Percentiles rank a stretch among this genome's conserved stretches.
phyloP scores from a whole-genome alignment of 1,284 basidiomycete species.

The Ceratobasidium theobromae region DNA sequence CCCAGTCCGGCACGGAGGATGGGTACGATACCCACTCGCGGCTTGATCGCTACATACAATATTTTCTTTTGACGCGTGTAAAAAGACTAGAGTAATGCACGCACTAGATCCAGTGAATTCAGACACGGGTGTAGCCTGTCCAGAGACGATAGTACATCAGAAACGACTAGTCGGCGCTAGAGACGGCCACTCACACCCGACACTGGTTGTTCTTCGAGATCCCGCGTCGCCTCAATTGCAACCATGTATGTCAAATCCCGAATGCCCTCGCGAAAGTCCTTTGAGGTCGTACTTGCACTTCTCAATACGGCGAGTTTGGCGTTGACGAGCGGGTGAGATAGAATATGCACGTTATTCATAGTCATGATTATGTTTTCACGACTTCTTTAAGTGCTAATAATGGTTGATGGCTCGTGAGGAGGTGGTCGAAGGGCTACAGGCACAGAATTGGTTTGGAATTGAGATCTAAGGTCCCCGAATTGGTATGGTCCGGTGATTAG shows the following conservation, averaged over 20 bases:
- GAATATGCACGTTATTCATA: constrained; percentile 50
- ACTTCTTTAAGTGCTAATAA: neutral
- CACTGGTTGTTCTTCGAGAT: constrained; percentile 61
- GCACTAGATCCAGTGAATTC: constrained; percentile 56
- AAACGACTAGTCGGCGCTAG: too few species aligned
- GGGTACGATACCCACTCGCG: constrained; percentile 82
- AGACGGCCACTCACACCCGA: constrained; percentile 53
- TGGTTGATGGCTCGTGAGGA: neutral
- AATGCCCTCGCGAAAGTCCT: constrained; percentile 79
- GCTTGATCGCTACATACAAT: constrained; percentile 54
- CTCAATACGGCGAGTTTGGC: constrained; percentile 72
- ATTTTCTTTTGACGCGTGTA: neutral
- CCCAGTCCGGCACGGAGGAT: constrained; percentile 91
- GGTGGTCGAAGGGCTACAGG: constrained; percentile 11
- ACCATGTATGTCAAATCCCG: constrained; percentile 70
- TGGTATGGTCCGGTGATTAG: constrained; percentile 23
- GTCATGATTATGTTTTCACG: neutral
- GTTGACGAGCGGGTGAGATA: constrained; percentile 73
- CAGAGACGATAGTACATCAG: neutral
- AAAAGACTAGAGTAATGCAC: neutral
- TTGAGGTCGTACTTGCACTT: constrained; percentile 59
- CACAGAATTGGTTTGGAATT: neutral
- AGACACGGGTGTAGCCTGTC: constrained; percentile 59
- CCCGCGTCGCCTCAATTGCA: constrained; percentile 72
- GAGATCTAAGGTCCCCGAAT: constrained; percentile 3